Base-by-base conservation (phyloP, 768 basidiomycete species). In the Udeniomyces megalosporus region DNA sequence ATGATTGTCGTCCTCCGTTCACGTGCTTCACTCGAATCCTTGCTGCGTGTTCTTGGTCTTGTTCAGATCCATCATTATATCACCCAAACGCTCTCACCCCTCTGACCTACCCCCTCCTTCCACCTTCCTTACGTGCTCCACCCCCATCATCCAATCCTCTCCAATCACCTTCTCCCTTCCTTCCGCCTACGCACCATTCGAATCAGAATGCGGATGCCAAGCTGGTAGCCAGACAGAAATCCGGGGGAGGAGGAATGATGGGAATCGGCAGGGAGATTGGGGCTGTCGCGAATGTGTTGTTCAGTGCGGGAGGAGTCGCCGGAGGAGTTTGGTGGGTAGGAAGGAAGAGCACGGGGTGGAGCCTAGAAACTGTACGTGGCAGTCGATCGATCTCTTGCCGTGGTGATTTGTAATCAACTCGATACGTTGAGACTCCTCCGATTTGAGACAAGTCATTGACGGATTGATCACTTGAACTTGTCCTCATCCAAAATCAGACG, bases 211-310 rank as follows among this genome's bases (percentile, higher is more conserved):
- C 4, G 32, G 38, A 42, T 17, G 38, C 38, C 38, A 42, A 42
- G 38, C 38, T 42, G 10, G 17, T 46, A 5, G 67, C 89, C 87
- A 5, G 88, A 89, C 71, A 81, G 82, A 88, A 17, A 84, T 93
- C 17, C 85, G 87, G 8, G 86, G 90, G 67, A 84, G 81, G 20
- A 91, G 89, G 89, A 85, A 92, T 4, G 85, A 90, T 2, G 83
- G 1, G 88, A 90, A 68, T 80, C 82, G 66, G 77, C 79, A 49
- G 72, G 72, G 44, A 79, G 74, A 49, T 80, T 85, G 3, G 85
- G 84, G 26, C 88, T 88, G 48, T 65, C 44, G 22, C 32, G 42
- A 65, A 65, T 35, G 58, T 65, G 15, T 15, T 51, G 28, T 65
- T 65, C 57, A 53, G 50, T 26, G 51, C 58, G 2, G 70, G 71